Base-by-base conservation (phyloP, 2,329 filamentous ascomycete species). In the Talaromyces funiculosus region DNA sequence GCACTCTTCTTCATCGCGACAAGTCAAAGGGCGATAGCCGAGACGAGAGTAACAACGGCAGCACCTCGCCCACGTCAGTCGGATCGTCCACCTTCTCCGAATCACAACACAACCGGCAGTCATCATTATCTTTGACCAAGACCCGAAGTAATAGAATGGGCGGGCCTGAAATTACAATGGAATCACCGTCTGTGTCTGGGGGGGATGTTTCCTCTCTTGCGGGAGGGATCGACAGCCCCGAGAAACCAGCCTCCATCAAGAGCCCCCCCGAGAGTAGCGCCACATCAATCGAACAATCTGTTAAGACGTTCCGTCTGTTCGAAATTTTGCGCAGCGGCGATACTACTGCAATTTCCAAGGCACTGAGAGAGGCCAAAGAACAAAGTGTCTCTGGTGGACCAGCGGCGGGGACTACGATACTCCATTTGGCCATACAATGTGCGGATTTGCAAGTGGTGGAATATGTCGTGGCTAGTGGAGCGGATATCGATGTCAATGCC, bases 361-460 rank as follows among this genome's bases (percentile, higher is more conserved):
- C 90, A 1, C 90, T 97, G 65, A 74, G 77, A 76, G 66, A 88
- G 82, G 80, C 66, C 61, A 76, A 69, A 81, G 81, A 67, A 82
- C 84, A 64, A 66, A 83, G 66, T 74, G 12, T 20, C 12, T 78
- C 62, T 72, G 78, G 64, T 67, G 74, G 63, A 69, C 75, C 62
- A 68, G 73, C 66, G 75, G 73, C 65, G 69, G 80, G 60, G 73
- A 97, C 92, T 0, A 94, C 90, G 1, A 88, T 97, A 43, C 81
- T 99, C 38, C 93, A 99, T 73, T 81, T 99, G 42, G 92, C 94
- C 26, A 91, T 97, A 47, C 94, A 99, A 76, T 97, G 93, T 75
- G 93, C 94, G 54, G 94, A 97, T 73, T 84, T 89, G 53, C 87
- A 90, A 20, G 92, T 99, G 29, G 89, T 99, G 58, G 92, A 99